phyloP scores from a whole-genome alignment of 192 early-diverging fungal species.

The Backusella tarrabulga region DNA sequence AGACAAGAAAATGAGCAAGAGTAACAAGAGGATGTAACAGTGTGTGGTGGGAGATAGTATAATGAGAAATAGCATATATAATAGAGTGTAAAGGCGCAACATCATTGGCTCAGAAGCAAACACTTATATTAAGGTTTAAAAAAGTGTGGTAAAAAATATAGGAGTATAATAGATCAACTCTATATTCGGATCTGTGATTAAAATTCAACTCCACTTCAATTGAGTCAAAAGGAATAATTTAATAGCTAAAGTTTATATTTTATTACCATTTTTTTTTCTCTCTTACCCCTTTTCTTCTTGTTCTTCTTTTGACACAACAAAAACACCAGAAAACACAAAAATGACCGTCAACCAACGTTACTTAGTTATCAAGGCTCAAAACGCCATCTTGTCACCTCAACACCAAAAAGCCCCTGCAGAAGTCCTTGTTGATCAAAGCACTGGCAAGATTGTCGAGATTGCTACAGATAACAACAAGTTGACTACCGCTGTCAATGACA shows the following conservation, averaged over 20 bases:
- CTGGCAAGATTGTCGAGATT: conserved; percentile 31
- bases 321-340: background rate
- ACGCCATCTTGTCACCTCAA: conserved; percentile 25
- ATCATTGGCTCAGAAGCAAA: background rate
- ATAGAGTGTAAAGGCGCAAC: background rate
- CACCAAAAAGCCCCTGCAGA: conserved; percentile 15
- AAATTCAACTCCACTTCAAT: background rate
- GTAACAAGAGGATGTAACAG: background rate
- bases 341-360: conserved; percentile 10
- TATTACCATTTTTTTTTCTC: background rate
- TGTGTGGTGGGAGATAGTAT: background rate
- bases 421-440: conserved; percentile 22
- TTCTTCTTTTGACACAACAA: background rate
- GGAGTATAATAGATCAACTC: conserved; percentile 4
- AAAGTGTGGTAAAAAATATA: conserved; percentile 3
- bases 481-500: conserved; percentile 6
- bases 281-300: background rate
- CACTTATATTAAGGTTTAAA: background rate
- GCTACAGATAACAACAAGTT: conserved; percentile 6
- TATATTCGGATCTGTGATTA: conserved; percentile 2
- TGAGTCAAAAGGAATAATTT: background rate
- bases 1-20: background rate
- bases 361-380: conserved; percentile 28
- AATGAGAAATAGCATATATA: background rate
- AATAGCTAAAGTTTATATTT: background rate